These are phyloP conservation scores for Amanita subjunquillea DNA, from an alignment of 768 basidiomycete genomes.

Conservation along the genomic window DNA sequence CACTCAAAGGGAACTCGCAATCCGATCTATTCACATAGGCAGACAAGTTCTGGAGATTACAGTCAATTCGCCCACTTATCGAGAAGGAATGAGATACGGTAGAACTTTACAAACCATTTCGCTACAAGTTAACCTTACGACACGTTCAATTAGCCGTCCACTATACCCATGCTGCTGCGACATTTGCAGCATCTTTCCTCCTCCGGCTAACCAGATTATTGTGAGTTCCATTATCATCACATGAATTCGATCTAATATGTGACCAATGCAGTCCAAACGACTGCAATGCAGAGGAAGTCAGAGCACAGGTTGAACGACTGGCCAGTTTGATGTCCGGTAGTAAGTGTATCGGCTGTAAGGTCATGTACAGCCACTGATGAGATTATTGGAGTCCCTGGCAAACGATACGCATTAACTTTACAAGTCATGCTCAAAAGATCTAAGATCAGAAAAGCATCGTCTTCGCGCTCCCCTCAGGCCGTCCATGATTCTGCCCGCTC, in stretches of 20 bases:
- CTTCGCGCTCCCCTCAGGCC: conserved; percentile 51
- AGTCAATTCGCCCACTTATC: conserved; percentile 71
- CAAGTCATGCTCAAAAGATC: conserved; percentile 82
- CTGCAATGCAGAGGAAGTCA: conserved; percentile 66
- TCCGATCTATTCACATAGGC: conserved; percentile 78
- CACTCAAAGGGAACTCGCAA: conserved; percentile 68
- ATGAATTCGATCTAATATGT: conserved; percentile 3
- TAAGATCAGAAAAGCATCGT: conserved; percentile 48
- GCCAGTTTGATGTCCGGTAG: conserved; percentile 70
- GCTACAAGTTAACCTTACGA: conserved; percentile 1
- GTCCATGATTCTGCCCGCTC: conserved; percentile 44
- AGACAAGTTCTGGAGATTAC: conserved; percentile 77
- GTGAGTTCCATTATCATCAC: conserved; percentile 31
- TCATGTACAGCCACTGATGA: background rate
- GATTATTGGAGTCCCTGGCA: conserved; percentile 66
- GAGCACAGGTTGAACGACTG: conserved; percentile 69
- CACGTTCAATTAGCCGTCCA: conserved; percentile 52
- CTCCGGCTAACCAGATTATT: conserved; percentile 81
- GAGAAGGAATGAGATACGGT: conserved; percentile 92
- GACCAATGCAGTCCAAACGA: conserved; percentile 59
- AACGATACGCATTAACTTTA: conserved; percentile 84
- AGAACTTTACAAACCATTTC: conserved; percentile 11
- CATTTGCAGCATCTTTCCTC: conserved; percentile 86
- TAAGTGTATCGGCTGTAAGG: conserved; percentile 23
- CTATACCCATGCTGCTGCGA: conserved; percentile 87